Evolutionary conservation across 2,329 filamentous ascomycete species (phyloP), one percentile per base, ranked within the genome.

Genomic region (Colletotrichum tropicale): DNA sequence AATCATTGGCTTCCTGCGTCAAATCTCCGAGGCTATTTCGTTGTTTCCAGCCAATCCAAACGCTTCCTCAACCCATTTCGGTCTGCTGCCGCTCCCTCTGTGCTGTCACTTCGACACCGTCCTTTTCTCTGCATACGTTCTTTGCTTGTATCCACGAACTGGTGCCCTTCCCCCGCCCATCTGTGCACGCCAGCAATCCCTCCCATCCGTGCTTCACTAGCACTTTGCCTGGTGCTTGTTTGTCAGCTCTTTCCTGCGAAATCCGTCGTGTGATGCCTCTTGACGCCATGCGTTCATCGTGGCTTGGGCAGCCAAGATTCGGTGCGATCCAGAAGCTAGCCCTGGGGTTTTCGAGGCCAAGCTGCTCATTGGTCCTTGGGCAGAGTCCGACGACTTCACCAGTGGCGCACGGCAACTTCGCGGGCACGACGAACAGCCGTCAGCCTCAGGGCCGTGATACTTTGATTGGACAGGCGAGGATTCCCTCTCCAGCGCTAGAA

Each of bases 1-100:
- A 67, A 65, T 68, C 43, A 75, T 75, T 75, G 56, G 73, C 64
- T 64, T 68, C 68, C 48, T 60, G 48, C 65, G 58, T 74, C 74
- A 69, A 76, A 74, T 76, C 65, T 76, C 74, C 74, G 74, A 74
- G 24, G 60, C 38, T 34, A 68, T 38, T 60, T 36, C 34, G 4
- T 3, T 4, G 36, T 38, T 15, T 38, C 56, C 56, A 69, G 43
- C 70, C 70, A 76, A 74, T 73, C 64, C 73, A 6, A 21, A 21
- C 21, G 8, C 64, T 65, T 58, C 13, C 7, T 48, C 73, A 18
- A 24, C 43, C 64, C 58, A 36, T 73, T 65, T 36, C 24, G 70
- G 70, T 62, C 73, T 15, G 16, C 36, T 34, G 56, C 69, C 48
- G 30, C 30, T 36, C 34, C 26, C 36, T 18, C 43, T 52, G 43